Conservation (phyloP, 192 early-diverging fungal genomes). For the Linderina pennispora region DNA sequence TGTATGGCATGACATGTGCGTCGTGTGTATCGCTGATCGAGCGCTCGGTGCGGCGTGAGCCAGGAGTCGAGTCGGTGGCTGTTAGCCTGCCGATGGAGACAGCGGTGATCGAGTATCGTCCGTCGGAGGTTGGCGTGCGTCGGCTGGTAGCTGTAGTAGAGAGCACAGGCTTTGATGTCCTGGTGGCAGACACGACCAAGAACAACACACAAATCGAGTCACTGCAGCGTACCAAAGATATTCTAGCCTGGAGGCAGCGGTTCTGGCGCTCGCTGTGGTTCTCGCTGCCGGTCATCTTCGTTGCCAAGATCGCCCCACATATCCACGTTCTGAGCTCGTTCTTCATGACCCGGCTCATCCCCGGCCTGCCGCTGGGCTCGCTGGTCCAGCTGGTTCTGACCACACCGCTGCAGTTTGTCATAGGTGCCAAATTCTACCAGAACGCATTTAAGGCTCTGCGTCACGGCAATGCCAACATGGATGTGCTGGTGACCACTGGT, state of each 20-base stretch:
- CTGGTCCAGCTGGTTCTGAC: conserved; percentile 67
- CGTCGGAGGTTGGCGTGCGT: conserved; percentile 58
- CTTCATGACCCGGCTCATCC: conserved; percentile 42
- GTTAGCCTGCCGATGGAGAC: conserved; percentile 76
- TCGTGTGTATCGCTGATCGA: conserved; percentile 78
- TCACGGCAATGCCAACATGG: conserved; percentile 92
- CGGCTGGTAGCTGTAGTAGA: conserved; percentile 79
- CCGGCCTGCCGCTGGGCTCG: conserved; percentile 62
- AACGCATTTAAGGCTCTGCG: conserved; percentile 72
- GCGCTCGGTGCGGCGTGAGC: conserved; percentile 27
- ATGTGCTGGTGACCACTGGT: conserved; percentile 82
- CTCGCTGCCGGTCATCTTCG: conserved; percentile 73
- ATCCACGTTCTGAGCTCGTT: conserved; percentile 12
- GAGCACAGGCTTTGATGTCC: conserved; percentile 70
- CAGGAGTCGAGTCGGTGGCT: conserved; percentile 52
- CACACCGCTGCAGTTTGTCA: conserved; percentile 88
- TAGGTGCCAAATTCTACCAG: conserved; percentile 74
- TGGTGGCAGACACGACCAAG: conserved; percentile 56
- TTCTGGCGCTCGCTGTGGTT: conserved; percentile 64
- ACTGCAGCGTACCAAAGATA: conserved; percentile 78
- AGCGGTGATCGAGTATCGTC: conserved; percentile 67
- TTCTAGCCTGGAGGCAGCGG: conserved; percentile 67
- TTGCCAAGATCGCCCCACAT: conserved; percentile 50
- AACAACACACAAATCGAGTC: conserved; percentile 81
- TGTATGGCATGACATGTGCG: conserved; percentile 94